Percentiles rank a stretch among this genome's conserved stretches.
These are phyloP conservation scores for Betula pendula DNA, from an alignment of 306 rosid genomes.

Conservation along the genomic window DNA sequence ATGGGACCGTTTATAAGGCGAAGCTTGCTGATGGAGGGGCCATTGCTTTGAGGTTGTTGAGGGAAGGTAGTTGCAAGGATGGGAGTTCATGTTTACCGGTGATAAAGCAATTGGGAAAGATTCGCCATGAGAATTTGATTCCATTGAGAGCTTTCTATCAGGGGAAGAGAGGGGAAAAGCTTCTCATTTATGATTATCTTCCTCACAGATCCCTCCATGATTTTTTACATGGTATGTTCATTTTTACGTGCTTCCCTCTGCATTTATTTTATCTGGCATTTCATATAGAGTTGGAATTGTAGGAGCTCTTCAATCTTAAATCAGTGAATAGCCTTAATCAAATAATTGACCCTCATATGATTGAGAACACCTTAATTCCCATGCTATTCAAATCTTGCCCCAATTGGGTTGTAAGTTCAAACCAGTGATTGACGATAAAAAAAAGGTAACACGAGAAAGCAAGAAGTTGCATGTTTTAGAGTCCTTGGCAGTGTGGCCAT, in stretches of 20 bases:
- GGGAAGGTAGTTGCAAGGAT: conserved; percentile 95
- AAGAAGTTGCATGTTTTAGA: conserved; percentile 9
- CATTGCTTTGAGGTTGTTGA: conserved; percentile 82
- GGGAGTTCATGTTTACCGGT: conserved; percentile 66
- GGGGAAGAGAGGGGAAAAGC: conserved; percentile 97
- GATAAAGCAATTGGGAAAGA: conserved; percentile 81
- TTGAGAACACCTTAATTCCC: background rate
- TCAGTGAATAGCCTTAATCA: background rate
- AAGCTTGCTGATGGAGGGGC: conserved; percentile 93
- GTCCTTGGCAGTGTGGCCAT: background rate
- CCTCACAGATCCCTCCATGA: conserved; percentile 78
- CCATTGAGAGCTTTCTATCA: conserved; percentile 96
- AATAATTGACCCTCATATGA: background rate
- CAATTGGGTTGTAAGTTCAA: background rate
- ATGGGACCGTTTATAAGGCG: conserved; percentile 95
- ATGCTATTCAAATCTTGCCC: background rate
- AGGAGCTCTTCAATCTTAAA: conserved; percentile 4
- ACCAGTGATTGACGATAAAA: background rate
- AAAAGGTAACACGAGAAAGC: background rate
- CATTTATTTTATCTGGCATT: conserved; percentile 6
- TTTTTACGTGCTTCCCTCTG: background rate
- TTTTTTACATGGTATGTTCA: conserved; percentile 75
- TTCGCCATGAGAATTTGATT: conserved; percentile 91
- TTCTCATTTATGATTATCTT: conserved; percentile 81
- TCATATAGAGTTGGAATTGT: conserved; percentile 4